A percentile compares a stretch with the other conserved stretches of the same genome.
phyloP scores from a whole-genome alignment of 768 basidiomycete genomes.

The Multifurca ochricompacta region DNA sequence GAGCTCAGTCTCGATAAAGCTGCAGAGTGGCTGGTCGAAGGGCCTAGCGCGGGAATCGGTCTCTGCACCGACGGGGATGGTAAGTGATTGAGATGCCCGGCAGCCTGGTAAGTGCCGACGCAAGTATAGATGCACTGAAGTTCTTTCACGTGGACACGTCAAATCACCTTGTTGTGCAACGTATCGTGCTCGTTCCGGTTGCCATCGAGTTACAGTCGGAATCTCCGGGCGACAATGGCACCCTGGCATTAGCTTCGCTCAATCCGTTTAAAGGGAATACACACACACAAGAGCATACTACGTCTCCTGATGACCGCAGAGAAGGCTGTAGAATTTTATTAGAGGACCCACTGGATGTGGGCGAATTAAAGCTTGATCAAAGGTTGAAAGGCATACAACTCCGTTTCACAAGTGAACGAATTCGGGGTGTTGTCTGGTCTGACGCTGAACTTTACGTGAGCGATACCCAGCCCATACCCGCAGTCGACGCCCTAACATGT shows the following conservation, averaged over 20 bases:
- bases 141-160: constrained; percentile 38
- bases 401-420: constrained; percentile 30
- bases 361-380: constrained; percentile 27
- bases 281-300: constrained; percentile 42
- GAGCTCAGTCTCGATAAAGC: constrained; percentile 4
- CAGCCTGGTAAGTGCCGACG: not conserved
- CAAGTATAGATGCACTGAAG: constrained; percentile 29
- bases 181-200: constrained; percentile 10
- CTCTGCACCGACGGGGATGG: constrained; percentile 6
- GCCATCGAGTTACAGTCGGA: constrained; percentile 21
- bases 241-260: constrained; percentile 38
- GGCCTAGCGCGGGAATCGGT: constrained; percentile 6
- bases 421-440: constrained; percentile 21
- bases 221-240: constrained; percentile 27
- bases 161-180: constrained; percentile 39
- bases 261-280: constrained; percentile 56
- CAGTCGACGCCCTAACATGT: not conserved
- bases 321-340: constrained; percentile 27
- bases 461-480: not conserved
- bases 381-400: constrained; percentile 26
- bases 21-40: constrained; percentile 20
- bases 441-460: constrained; percentile 21
- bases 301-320: constrained; percentile 22
- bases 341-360: constrained; percentile 30
- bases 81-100: not conserved